These are phyloP conservation scores for Bisporella sp. DNA, from an alignment of 2,329 filamentous ascomycete genomes.

Conservation along the genomic window DNA sequence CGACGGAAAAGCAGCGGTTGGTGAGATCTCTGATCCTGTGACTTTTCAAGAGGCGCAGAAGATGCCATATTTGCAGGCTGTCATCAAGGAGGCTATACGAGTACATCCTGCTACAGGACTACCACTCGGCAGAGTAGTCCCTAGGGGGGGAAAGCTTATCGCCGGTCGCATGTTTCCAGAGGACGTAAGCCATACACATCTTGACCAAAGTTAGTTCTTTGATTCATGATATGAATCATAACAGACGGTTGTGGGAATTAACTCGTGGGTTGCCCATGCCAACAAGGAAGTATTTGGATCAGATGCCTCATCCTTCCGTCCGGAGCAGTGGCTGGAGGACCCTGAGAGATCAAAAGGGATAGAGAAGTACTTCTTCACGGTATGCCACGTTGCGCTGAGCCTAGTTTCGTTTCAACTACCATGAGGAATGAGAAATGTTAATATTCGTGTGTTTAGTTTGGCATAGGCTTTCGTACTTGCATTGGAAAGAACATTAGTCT, in stretches of 20 bases:
- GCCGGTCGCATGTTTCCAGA: constrained; percentile 25
- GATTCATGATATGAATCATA: not conserved
- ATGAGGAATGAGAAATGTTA: no score
- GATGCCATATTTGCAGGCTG: constrained; percentile 46
- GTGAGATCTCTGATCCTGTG: constrained; percentile 1
- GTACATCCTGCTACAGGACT: constrained; percentile 40
- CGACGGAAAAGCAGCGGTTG: constrained; percentile 1
- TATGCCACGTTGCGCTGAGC: not conserved
- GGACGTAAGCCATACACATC: constrained; percentile 10
- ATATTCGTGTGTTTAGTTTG: not conserved
- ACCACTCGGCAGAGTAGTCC: constrained; percentile 40
- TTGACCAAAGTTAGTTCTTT: not conserved
- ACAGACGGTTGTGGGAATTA: constrained; percentile 33
- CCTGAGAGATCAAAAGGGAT: not conserved
- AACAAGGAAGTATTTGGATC: constrained; percentile 8
- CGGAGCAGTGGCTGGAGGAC: constrained; percentile 36
- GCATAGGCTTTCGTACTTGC: not conserved
- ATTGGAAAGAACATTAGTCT: constrained; percentile 29
- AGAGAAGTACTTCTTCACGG: not conserved
- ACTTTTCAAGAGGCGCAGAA: constrained; percentile 8
- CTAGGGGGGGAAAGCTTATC: constrained; percentile 34
- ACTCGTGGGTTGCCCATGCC: constrained; percentile 13
- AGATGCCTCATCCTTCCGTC: constrained; percentile 30
- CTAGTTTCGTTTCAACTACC: not conserved
- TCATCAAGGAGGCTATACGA: constrained; percentile 45